Conservation (phyloP, 768 basidiomycete genomes). For the Trametes punicea region DNA sequence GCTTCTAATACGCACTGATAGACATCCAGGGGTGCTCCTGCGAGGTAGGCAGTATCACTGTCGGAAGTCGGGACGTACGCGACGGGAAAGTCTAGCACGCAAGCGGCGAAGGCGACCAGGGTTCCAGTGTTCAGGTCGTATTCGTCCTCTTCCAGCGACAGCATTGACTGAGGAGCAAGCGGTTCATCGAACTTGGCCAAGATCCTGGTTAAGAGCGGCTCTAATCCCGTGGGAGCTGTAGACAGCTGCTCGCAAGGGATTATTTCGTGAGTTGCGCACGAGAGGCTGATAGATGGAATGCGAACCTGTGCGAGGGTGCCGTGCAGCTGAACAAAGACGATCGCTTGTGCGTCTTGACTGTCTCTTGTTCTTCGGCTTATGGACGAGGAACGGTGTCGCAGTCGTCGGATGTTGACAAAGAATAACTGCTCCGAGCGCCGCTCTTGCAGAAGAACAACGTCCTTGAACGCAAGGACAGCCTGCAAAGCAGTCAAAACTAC, state of each 20-base stretch:
- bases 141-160: neutral
- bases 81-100: slow-evolving; percentile 61
- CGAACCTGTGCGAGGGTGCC: neutral
- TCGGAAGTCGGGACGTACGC: slow-evolving; percentile 43
- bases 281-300: neutral
- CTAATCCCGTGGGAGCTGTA: neutral
- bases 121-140: slow-evolving; percentile 6
- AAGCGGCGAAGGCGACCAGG: slow-evolving; percentile 52
- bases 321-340: neutral
- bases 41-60: slow-evolving; percentile 39
- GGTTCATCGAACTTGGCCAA: neutral
- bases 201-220: neutral
- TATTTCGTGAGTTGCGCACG: neutral
- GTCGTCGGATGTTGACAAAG: slow-evolving; percentile 35
- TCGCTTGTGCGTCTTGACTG: too few species aligned
- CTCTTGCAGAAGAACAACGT: slow-evolving; percentile 47
- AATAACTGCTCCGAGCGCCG: slow-evolving; percentile 49
- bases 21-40: slow-evolving; percentile 45
- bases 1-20: slow-evolving; percentile 41
- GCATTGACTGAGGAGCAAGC: neutral
- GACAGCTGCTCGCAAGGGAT: neutral
- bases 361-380: neutral
- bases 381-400: neutral
- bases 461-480: too few species aligned
- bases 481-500: too few species aligned